Evolutionary conservation across 768 basidiomycete species (phyloP), one percentile per base, ranked within the genome.

Genomic region (Suillus clintonianus): DNA sequence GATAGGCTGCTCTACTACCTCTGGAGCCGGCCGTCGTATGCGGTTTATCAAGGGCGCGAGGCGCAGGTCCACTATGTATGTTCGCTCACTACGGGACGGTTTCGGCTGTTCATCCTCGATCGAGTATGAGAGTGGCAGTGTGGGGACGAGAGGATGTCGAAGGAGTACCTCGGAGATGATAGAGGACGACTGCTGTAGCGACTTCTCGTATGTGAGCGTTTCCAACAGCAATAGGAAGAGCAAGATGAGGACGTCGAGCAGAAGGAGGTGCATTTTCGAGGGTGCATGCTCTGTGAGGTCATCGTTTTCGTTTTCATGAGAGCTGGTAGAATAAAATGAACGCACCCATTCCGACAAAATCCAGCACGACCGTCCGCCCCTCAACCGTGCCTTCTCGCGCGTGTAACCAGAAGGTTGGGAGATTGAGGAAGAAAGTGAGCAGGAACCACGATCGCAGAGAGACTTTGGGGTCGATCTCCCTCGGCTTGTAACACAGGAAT

Each of bases 331-430:
- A 30, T 48, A 32, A 27, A 27, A 15, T 19, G 17, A 32, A 62
- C 22, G 58, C 9, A 92, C 92, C 85, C 81, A 87, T 81, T 61
- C 92, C 91, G 63, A 93, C 83, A 70, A 93, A 93, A 72, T 93
- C 91, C 64, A 94, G 85, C 39, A 94, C 74, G 69, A 92, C 76
- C 11, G 84, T 79, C 68, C 87, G 81, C n/a, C 86, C 86, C 62
- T 88, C 83, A 34, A 81, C 73, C 59, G 84, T 76, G 5, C 84
- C 83, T 43, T 80, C 74, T 36, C 78, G 79, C 61, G 82, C 79
- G 68, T 94, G 92, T 41, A 77, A 78, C 85, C 87, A 90, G 42
- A 93, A 64, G 66, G 81, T 84, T 37, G 85, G 81, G 41, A 78
- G 65, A 65, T 91, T 91, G 75, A 87, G 81, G 64, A 84, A 69